phyloP scores from a whole-genome alignment of 306 rosid species.

The Trifolium repens region DNA sequence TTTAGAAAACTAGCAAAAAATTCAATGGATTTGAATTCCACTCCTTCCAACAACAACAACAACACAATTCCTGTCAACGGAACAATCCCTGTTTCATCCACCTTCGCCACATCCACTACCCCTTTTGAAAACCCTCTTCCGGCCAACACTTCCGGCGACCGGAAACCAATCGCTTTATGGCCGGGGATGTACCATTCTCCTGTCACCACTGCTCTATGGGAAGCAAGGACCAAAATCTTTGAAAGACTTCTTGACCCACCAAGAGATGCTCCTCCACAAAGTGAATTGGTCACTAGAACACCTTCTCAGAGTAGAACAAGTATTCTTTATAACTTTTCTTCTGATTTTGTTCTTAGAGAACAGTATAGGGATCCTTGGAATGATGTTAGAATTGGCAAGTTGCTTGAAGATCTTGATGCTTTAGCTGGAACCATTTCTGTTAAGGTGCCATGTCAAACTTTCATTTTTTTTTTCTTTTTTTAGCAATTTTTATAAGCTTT shows the following conservation, averaged over 20 bases:
- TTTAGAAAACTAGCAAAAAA: neutral
- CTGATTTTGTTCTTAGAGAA: constrained; percentile 79
- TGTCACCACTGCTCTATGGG: constrained; percentile 92
- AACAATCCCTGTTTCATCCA: constrained; percentile 71
- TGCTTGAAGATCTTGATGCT: constrained; percentile 97
- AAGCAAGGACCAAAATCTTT: constrained; percentile 68
- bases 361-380: constrained; percentile 97
- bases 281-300: constrained; percentile 72
- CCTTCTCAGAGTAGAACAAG: constrained; percentile 88
- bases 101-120: neutral
- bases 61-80: constrained; percentile 64
- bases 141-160: constrained; percentile 26
- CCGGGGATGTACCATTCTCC: constrained; percentile 98
- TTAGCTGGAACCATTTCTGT: constrained; percentile 90
- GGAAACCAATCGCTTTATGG: constrained; percentile 80
- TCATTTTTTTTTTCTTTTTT: neutral
- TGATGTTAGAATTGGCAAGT: constrained; percentile 83
- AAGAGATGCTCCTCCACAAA: constrained; percentile 85
- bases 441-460: constrained; percentile 52
- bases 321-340: constrained; percentile 71
- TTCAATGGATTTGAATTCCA: constrained; percentile 60
- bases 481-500: neutral
- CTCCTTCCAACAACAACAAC: constrained; percentile 39
- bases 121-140: constrained; percentile 37
- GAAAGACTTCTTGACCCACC: constrained; percentile 85